Conservation (phyloP, 768 basidiomycete genomes). For the Clitopilus passeckerianus region DNA sequence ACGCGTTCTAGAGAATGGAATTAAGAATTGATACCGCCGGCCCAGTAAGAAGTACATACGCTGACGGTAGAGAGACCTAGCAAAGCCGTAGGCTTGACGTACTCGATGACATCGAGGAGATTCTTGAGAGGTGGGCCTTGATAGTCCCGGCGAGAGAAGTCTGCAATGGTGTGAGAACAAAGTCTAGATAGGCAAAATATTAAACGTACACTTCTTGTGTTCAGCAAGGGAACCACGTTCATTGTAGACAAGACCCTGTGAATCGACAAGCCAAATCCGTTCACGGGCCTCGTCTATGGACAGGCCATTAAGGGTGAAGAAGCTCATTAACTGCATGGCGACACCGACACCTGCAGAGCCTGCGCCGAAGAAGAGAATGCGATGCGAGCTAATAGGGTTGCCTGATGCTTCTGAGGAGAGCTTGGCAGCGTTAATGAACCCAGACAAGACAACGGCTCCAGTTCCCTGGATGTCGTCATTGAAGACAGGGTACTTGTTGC, state of each 20-base stretch:
- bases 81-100: constrained; percentile 84
- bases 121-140: constrained; percentile 68
- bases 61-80: constrained; percentile 86
- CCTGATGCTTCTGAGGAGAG: constrained; percentile 71
- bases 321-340: constrained; percentile 82
- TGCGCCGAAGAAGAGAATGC: constrained; percentile 90
- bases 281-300: constrained; percentile 70
- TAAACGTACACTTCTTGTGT: constrained; percentile 71
- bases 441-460: constrained; percentile 87
- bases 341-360: constrained; percentile 93
- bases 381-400: constrained; percentile 62
- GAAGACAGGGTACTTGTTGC: constrained; percentile 73
- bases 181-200: not conserved
- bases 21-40: not conserved
- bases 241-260: constrained; percentile 79
- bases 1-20: constrained; percentile 53
- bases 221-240: constrained; percentile 69
- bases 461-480: constrained; percentile 93
- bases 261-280: constrained; percentile 81
- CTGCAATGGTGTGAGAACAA: constrained; percentile 27
- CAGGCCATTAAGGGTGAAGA: constrained; percentile 80
- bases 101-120: constrained; percentile 72
- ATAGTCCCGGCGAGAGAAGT: constrained; percentile 82
- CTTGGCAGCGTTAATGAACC: constrained; percentile 84
- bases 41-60: constrained; percentile 22